Percentiles rank a stretch among this genome's conserved stretches.
phyloP scores from a whole-genome alignment of 2,329 filamentous ascomycete genomes.

The Helotiales sp. region DNA sequence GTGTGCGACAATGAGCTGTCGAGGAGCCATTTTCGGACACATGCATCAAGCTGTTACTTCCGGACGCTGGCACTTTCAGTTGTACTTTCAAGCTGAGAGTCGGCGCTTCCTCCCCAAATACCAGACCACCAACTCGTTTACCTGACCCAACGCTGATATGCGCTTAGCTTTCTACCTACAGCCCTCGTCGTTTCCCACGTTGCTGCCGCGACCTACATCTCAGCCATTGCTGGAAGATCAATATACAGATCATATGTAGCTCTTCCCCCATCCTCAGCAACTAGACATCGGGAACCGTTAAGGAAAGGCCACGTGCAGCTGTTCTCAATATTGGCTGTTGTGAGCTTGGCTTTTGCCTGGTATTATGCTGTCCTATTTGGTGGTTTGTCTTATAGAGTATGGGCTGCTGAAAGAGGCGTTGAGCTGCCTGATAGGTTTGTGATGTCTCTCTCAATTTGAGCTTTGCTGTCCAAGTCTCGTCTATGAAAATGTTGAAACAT shows the following conservation, averaged over 20 bases:
- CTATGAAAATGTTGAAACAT: not conserved
- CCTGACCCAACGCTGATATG: not conserved
- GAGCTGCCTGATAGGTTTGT: conserved; percentile 40
- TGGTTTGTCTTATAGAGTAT: conserved; percentile 48
- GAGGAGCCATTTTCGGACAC: too few relatives aligned
- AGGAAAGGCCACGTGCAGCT: conserved; percentile 34
- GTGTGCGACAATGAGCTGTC: not conserved
- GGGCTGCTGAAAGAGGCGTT: conserved; percentile 45
- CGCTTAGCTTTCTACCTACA: conserved; percentile 20
- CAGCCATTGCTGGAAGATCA: conserved; percentile 22
- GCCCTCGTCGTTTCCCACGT: conserved; percentile 20
- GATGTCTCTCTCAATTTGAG: conserved; percentile 11
- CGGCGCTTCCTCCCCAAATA: too few relatives aligned
- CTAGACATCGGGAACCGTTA: conserved; percentile 34
- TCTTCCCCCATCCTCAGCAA: conserved; percentile 39
- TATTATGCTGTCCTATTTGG: conserved; percentile 47
- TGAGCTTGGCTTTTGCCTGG: conserved; percentile 45
- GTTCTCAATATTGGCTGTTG: conserved; percentile 45
- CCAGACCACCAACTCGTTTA: too few relatives aligned
- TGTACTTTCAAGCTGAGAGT: not conserved
- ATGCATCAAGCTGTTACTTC: not conserved
- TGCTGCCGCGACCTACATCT: conserved; percentile 21
- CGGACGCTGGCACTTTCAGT: not conserved
- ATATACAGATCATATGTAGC: conserved; percentile 33
- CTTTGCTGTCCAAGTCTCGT: not conserved